Base-by-base conservation (phyloP, 1,139 yeast genomes). In the Sugiyamaella pinicola region DNA sequence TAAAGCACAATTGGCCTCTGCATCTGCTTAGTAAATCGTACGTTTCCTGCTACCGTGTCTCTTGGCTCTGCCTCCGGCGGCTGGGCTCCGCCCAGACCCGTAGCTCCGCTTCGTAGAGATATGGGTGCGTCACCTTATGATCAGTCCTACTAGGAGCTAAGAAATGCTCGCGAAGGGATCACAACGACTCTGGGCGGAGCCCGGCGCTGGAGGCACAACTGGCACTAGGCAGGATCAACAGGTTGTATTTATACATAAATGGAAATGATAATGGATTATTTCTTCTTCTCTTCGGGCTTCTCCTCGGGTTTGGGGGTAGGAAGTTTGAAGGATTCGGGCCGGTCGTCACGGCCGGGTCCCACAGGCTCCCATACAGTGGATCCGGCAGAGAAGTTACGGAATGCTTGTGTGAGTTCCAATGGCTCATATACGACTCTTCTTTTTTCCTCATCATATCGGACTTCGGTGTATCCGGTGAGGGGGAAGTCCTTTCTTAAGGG, bases 401-500 rank as follows among this genome's bases (percentile, higher is more conserved):
- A 88, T 26, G 96, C 96, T 74, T 87, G 96, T 41, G 95, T 85
- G 70, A 87, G 79, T 74, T 88, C 96, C 67, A 88, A 79, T 49
- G 96, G 96, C 73, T 87, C 96, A 69, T 88, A 88, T 31, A 88
- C 88, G 55, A 88, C 84, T 69, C 96, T 81, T 78, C 87, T 84
- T 80, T 88, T 88, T 72, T 88, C 96, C 69, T 87, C 91, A 70
- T 88, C 96, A 71, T 87, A 88, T 69, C 93, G 81, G 44, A 88
- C 89, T 74, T 88, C 96, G 49, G 95, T 87, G 73, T 86, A 88
- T 57, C 96, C 96, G 46, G 95, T 86, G 46, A 93, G 83, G 63
- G 96, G 96, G 86, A 88, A 88, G 72, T 88, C 96, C 72, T 88
- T 88, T 72, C 96, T 82, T 69, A 88, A 79, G 13, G 96, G 96